Base-by-base conservation (phyloP, 1,284 basidiomycete genomes). In the Bothia castanella region DNA sequence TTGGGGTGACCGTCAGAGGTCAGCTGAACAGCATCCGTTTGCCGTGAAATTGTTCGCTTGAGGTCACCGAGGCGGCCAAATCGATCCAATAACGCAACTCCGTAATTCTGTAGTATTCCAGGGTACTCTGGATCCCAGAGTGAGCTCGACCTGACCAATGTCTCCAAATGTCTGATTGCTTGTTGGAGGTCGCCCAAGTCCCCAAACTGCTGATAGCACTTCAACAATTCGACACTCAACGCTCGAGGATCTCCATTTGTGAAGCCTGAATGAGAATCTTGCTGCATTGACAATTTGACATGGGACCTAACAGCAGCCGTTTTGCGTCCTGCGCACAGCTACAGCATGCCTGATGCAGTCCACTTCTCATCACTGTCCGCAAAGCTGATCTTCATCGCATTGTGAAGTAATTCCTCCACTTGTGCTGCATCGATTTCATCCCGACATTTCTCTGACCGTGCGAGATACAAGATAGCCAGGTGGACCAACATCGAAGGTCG, bases 401-500 rank as follows among this genome's bases (percentile, higher is more conserved):
- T 32, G 3, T 11, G 38, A 2, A 58, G 42, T 0, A 49, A 36
- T 27, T 10, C 20, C 9, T 45, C 35, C 3, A 44, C 49, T 5
- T 40, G 20, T 17, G 29, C 10, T 14, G 39, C 35, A 5, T 59
- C 49, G n/a, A 2, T 19, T 23, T 32, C 42, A 23, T 37, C 17
- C 3, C 17, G 3, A 23, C 20, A 9, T n/a, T 35, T 31, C 35
- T 30, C 48, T 3, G 23, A 59, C 21, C 54, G 46, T n/a, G 37
- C 20, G 1, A 56, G 38, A 25, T 21, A 27, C 7, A 53, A 4
- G 5, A 5, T 25, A 9, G 25, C 25, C 25, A 25, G 25, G 25
- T 25, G 9, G 25, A 25, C 9, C 40, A 57, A 31, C 2, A 45
- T 59, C 14, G 32, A 35, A 3, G 49, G 42, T 17, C 42, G 54